These are phyloP conservation scores for Pochonia chlamydosporia DNA, from an alignment of 2,329 filamentous ascomycete genomes.

Conservation along the genomic window DNA sequence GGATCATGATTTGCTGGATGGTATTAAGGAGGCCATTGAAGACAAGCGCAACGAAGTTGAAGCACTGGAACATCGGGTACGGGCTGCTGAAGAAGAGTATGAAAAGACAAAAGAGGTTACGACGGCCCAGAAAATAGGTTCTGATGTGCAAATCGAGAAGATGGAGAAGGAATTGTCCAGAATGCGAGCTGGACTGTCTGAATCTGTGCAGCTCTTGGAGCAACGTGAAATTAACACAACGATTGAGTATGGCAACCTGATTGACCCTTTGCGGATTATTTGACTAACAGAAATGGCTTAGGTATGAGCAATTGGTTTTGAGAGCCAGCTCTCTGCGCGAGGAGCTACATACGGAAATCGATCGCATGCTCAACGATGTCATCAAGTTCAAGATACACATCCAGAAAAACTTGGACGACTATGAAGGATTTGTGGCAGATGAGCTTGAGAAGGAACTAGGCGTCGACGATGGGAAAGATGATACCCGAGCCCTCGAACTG, in stretches of 20 bases:
- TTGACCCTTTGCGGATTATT: background rate
- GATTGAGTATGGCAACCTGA: constrained; percentile 66
- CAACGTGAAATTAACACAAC: constrained; percentile 95
- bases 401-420: constrained; percentile 87
- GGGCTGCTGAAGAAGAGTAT: constrained; percentile 87
- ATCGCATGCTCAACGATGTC: constrained; percentile 91
- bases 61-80: constrained; percentile 79
- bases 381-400: constrained; percentile 98
- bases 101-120: constrained; percentile 86
- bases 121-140: constrained; percentile 78
- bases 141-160: constrained; percentile 93
- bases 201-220: constrained; percentile 86
- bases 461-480: constrained; percentile 52
- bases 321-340: constrained; percentile 81
- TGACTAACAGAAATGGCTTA: constrained; percentile 25
- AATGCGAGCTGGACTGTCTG: constrained; percentile 77
- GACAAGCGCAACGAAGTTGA: constrained; percentile 93
- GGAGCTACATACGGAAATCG: constrained; percentile 94
- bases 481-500: constrained; percentile 44
- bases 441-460: constrained; percentile 83
- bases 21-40: constrained; percentile 93
- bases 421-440: constrained; percentile 87
- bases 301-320: constrained; percentile 88
- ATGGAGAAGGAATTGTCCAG: constrained; percentile 98
- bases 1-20: constrained; percentile 87